Base-by-base conservation (phyloP, 2,329 filamentous ascomycete genomes). In the Cercospora sp. region DNA sequence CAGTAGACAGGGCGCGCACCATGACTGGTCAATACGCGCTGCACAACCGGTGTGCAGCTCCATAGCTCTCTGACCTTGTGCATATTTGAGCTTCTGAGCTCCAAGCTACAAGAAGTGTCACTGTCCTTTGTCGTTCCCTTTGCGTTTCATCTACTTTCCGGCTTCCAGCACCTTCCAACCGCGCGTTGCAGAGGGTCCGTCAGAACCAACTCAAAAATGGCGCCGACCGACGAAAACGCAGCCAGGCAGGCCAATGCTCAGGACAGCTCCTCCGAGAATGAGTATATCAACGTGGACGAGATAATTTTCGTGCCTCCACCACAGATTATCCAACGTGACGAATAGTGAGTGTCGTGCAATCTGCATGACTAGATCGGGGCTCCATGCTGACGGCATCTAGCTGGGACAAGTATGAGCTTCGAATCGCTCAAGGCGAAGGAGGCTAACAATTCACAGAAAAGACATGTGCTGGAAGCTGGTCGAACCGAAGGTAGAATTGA, bases 341-440 rank as follows among this genome's bases (percentile, higher is more conserved):
- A 64, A 40, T 64, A 64, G 61, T 57, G 18, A 64, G 61, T 57
- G 18, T 20, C 16, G 3, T 18, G 8, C 12, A 3, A n/a, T 28
- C 7, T 3, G 8, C n/a, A 26, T 2, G 9, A 10, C 26, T 18
- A 36, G 16, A 42, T n/a, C 8, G 36, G 16, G 5, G n/a, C 36
- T 42, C 36, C 16, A 6, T 42, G 26, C 64, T 55, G 3, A 40
- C 36, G 40, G 12, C 2, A 5, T n/a, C n/a, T 16, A 66, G 64
- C n/a, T 66, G 64, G 64, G 64, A 66, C 51, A 60, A 65, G 63
- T 65, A 53, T 33, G 57, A 2, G 5, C 12, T 13, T 1, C 10
- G 18, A 10, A 26, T 18, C 3, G 0, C 1, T 1, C 16, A 7
- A 61, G 6, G 16, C 20, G 31, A 33, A 3, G 18, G 6, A 8